Percentiles rank a stretch among this genome's conserved stretches.
Conservation (phyloP, 2,329 filamentous ascomycete genomes). For the Aspergillus pseudotamarii region DNA sequence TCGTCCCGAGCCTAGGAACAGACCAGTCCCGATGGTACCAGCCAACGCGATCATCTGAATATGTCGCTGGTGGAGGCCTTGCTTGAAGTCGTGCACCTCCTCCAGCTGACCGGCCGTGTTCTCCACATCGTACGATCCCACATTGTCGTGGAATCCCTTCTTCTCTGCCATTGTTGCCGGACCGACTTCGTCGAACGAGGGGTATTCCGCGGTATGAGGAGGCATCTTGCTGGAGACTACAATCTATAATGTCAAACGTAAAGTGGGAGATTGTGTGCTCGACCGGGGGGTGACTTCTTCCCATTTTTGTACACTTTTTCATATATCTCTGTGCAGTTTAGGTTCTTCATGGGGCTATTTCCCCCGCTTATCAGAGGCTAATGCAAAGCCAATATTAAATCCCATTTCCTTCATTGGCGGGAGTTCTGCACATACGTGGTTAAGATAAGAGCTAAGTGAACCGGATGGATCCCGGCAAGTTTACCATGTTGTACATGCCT, state of each 20-base stretch:
- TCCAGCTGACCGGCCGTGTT: conserved; percentile 24
- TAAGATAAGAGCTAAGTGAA: not conserved
- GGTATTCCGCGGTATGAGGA: not conserved
- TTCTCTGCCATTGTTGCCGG: not conserved
- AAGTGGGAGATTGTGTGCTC: not conserved
- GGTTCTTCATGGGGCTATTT: not conserved
- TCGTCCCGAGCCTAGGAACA: conserved; percentile 40
- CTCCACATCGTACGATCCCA: conserved; percentile 19
- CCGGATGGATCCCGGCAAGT: not conserved
- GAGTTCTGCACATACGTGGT: not conserved
- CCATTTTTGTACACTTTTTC: not conserved
- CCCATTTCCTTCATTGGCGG: not conserved
- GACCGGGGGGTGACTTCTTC: not conserved
- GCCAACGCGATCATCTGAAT: conserved; percentile 44
- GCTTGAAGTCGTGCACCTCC: conserved; percentile 24
- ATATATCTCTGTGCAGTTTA: not conserved
- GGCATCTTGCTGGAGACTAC: not conserved
- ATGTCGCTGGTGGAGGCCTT: conserved; percentile 36
- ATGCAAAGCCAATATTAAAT: not conserved
- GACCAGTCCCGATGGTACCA: conserved; percentile 41
- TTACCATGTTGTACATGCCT: not conserved
- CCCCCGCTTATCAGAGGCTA: conserved; percentile 2
- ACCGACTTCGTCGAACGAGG: not conserved
- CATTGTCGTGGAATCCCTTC: not conserved
- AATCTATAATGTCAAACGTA: not conserved